Evolutionary conservation across 1,284 basidiomycete genomes (phyloP), one percentile per base, ranked within the genome.

Genomic region (Ceratobasidium sp.): DNA sequence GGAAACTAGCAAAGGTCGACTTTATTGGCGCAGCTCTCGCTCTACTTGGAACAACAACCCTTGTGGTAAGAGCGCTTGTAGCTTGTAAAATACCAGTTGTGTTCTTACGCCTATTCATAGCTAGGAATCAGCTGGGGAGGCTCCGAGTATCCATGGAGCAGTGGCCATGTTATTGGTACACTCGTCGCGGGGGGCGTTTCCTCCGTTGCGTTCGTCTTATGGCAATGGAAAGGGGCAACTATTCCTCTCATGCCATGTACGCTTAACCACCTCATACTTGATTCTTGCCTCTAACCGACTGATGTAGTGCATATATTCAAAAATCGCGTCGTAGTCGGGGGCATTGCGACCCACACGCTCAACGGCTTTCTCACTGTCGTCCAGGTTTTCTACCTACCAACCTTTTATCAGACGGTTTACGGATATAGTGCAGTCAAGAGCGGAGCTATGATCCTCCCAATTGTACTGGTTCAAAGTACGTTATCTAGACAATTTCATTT

Each of bases 351-450:
- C 0, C 86, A 86, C 0, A 83, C 85, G 64, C 75, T 81, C 81
- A 26, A 46, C 53, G 18, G 80, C 10, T 82, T 80, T 78, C 81
- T 81, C 56, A 80, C 83, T 58, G 80, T 79, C 72, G 71, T 71
- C 10, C 78, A 80, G 44, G 80, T 81, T 44, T 82, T 81, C 63
- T 83, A 86, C 78, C 83, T 87, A 3, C 87, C 87, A 1, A 85
- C 86, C 58, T 88, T 85, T 80, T 86, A 87, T 66, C 87, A 88
- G 78, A 84, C 88, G 9, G 87, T 87, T 18, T 82, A 85, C 42
- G 86, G 86, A 15, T 85, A 81, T 55, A 84, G 84, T 20, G 84
- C 87, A 0, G 86, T 88, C 60, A 84, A 84, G 13, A 86, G 86
- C 3, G 88, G 87, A 28, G 85, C 87, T 3, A 82, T 87, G 9